These are phyloP conservation scores for Pythium aristosporum DNA, from an alignment of 352 stramenopile species.

Conservation along the genomic window DNA sequence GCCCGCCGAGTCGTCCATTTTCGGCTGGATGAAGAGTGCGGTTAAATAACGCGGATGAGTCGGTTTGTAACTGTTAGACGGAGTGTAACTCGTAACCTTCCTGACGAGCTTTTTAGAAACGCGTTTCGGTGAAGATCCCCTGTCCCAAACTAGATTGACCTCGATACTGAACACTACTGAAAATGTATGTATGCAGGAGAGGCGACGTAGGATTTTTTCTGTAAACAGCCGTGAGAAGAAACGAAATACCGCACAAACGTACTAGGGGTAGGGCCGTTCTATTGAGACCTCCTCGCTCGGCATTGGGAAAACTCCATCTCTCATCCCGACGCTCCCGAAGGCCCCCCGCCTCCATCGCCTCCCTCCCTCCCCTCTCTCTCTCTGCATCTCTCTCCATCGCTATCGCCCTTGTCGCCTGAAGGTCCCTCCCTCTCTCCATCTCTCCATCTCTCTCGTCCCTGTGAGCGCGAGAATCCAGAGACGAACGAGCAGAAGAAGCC, in stretches of 20 bases:
- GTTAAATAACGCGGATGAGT: not conserved
- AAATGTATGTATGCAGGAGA: not conserved
- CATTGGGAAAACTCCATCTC: slow-evolving; percentile 6
- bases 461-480: not conserved
- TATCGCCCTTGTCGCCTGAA: not conserved
- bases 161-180: not conserved
- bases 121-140: not conserved
- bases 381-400: not conserved
- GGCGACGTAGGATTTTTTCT: slow-evolving; percentile 1
- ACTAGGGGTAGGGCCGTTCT: slow-evolving; percentile 1
- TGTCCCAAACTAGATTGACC: not conserved
- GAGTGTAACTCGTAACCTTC: not conserved
- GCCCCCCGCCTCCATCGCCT: not conserved
- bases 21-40: slow-evolving; percentile 7
- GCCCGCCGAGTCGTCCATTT: slow-evolving; percentile 23
- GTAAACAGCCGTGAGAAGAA: not conserved
- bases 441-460: not conserved
- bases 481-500: not conserved
- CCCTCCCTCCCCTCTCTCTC: not conserved
- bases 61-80: not conserved
- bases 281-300: not conserved
- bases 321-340: not conserved
- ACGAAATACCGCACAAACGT: not conserved
- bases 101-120: not conserved
- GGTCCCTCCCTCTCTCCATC: not conserved